These are phyloP conservation scores for Arachis monticola DNA, from an alignment of 331 rosid genomes.

Conservation along the genomic window DNA sequence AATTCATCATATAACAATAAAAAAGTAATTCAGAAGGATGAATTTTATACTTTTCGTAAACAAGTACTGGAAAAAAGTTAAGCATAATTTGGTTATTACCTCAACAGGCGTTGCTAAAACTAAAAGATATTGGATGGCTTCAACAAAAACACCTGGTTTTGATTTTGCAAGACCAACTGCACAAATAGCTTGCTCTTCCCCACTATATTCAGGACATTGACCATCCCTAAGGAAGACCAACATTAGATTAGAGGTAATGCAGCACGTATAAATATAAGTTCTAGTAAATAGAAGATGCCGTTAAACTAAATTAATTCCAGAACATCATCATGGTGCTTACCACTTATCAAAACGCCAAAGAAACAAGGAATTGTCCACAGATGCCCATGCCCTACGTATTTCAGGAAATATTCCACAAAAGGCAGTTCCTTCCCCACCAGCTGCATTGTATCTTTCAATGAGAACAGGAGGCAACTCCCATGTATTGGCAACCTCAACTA, in stretches of 20 bases:
- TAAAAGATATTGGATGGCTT: constrained; percentile 91
- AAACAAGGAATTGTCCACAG: constrained; percentile 88
- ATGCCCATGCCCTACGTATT: constrained; percentile 98
- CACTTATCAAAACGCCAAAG: constrained; percentile 98
- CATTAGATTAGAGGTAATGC: constrained; percentile 30
- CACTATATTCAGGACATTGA: constrained; percentile 91
- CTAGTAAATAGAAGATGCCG: neutral
- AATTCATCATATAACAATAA: constrained; percentile 14
- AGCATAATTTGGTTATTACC: constrained; percentile 55
- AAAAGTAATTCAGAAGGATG: constrained; percentile 8
- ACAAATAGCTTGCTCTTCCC: constrained; percentile 98
- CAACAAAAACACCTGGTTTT: constrained; percentile 88
- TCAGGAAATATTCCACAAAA: constrained; percentile 96
- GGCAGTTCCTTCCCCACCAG: constrained; percentile 99
- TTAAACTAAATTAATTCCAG: constrained; percentile 2
- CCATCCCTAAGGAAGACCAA: constrained; percentile 81
- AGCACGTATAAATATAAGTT: constrained; percentile 30
- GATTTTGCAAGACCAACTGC: constrained; percentile 93
- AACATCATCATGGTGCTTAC: constrained; percentile 50
- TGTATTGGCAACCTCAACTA: constrained; percentile 81
- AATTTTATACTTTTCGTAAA: constrained; percentile 24
- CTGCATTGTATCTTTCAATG: constrained; percentile 90
- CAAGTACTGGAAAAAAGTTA: constrained; percentile 27
- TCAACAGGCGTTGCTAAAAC: constrained; percentile 88
- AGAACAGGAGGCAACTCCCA: constrained; percentile 93